phyloP scores from a whole-genome alignment of 257 asterid genomes.

The Forsythia viridissima region DNA sequence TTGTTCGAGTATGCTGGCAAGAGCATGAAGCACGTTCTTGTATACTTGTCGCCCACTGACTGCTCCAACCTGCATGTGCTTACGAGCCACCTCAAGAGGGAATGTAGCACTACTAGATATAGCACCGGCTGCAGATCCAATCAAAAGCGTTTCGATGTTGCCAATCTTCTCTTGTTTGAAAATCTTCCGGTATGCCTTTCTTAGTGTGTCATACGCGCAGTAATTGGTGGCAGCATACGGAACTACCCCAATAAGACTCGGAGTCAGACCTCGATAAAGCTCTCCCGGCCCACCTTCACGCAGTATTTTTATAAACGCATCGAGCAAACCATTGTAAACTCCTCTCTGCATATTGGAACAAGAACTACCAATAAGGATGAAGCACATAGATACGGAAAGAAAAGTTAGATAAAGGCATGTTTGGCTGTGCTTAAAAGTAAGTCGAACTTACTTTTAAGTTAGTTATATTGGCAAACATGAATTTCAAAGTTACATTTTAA shows the following conservation, averaged over 20 bases:
- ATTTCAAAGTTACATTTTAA: background rate
- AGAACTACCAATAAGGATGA: background rate
- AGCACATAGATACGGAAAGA: background rate
- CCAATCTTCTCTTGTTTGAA: slow-evolving; percentile 71
- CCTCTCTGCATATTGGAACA: slow-evolving; percentile 53
- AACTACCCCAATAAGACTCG: slow-evolving; percentile 84
- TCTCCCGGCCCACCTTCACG: slow-evolving; percentile 84
- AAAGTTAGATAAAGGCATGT: background rate
- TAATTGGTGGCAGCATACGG: slow-evolving; percentile 93
- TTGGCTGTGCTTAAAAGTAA: background rate
- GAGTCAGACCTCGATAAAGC: slow-evolving; percentile 91
- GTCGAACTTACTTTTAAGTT: background rate
- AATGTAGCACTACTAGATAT: slow-evolving; percentile 92
- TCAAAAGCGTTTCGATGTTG: slow-evolving; percentile 82
- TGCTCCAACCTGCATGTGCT: slow-evolving; percentile 94
- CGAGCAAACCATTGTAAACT: slow-evolving; percentile 69
- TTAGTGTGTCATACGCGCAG: slow-evolving; percentile 77
- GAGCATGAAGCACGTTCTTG: slow-evolving; percentile 84
- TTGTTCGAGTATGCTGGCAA: slow-evolving; percentile 68
- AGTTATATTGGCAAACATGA: background rate
- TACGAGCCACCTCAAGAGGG: slow-evolving; percentile 95
- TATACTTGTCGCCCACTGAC: slow-evolving; percentile 85
- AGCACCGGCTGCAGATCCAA: slow-evolving; percentile 92
- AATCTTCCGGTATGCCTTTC: slow-evolving; percentile 58
- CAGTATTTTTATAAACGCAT: slow-evolving; percentile 80